A percentile compares a stretch with the other conserved stretches of the same genome.
phyloP scores from a whole-genome alignment of 805 yeast genomes.

The Cyberlindnera nakhonratchasimensis region DNA sequence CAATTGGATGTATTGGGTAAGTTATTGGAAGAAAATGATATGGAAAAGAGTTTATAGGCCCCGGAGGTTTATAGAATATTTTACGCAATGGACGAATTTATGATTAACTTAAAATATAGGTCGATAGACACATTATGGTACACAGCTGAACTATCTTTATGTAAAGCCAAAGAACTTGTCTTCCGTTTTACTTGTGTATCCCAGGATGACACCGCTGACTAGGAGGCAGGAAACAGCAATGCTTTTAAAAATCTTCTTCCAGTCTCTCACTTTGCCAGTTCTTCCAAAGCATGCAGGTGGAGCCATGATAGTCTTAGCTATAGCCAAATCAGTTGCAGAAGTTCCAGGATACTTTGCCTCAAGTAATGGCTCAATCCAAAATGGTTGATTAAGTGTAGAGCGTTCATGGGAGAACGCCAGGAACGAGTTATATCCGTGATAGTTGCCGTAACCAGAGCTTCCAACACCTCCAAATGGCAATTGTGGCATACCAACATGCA shows the following conservation, averaged over 20 bases:
- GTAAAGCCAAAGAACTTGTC: conserved; percentile 8
- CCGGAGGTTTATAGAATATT: background rate
- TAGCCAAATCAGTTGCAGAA: conserved; percentile 30
- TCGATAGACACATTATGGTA: no score
- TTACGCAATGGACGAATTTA: background rate
- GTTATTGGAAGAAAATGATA: conserved; percentile 17
- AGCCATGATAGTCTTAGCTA: conserved; percentile 29
- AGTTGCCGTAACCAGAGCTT: conserved; percentile 73
- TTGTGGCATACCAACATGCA: conserved; percentile 63
- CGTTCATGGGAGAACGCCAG: conserved; percentile 74
- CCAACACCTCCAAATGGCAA: conserved; percentile 95
- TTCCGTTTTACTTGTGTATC: conserved; percentile 11
- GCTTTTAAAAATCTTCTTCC: conserved; percentile 16
- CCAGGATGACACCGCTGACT: conserved; percentile 17
- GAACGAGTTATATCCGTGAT: conserved; percentile 72
- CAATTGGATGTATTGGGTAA: conserved; percentile 38
- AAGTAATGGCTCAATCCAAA: conserved; percentile 57
- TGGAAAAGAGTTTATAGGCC: background rate
- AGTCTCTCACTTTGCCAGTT: conserved; percentile 31
- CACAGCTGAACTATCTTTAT: background rate
- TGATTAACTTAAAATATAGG: background rate
- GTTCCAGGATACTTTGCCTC: conserved; percentile 69
- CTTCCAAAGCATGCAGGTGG: conserved; percentile 36
- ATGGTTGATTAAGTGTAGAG: conserved; percentile 59
- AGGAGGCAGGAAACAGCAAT: conserved; percentile 10